Percentiles rank a stretch among this genome's conserved stretches.
phyloP scores from a whole-genome alignment of 345 rosid species.

The Hypericum androsaemum region DNA sequence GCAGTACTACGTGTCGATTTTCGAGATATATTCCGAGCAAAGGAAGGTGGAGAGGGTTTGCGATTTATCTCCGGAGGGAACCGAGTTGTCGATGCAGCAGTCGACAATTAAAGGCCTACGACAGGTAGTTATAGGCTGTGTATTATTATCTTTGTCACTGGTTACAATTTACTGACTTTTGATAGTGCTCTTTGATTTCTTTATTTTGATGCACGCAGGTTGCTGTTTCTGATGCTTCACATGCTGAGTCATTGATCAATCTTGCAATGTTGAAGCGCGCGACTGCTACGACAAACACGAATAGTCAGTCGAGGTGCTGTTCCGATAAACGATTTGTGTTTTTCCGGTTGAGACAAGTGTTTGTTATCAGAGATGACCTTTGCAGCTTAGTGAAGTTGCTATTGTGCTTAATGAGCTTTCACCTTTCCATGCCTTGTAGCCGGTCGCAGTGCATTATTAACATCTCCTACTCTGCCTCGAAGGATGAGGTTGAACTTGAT shows the following conservation, averaged over 20 bases:
- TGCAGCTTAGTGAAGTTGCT: background rate
- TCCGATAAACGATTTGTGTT: background rate
- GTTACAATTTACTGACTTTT: conserved; percentile 2
- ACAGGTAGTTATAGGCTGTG: no score
- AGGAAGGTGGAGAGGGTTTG: conserved; percentile 64
- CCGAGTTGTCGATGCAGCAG: conserved; percentile 57
- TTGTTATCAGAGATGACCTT: no score
- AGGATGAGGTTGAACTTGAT: conserved; percentile 21
- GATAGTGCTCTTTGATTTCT: conserved; percentile 4
- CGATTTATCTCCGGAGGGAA: conserved; percentile 53
- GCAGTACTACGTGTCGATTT: conserved; percentile 51
- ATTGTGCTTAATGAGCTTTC: background rate
- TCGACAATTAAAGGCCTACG: conserved; percentile 58
- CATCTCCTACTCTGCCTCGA: conserved; percentile 28
- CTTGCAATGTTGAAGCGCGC: conserved; percentile 73
- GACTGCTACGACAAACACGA: conserved; percentile 69
- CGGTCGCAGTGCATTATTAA: conserved; percentile 95
- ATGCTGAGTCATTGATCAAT: conserved; percentile 60
- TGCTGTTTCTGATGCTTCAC: conserved; percentile 33
- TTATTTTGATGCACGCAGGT: conserved; percentile 35
- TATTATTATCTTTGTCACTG: background rate
- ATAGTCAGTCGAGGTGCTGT: conserved; percentile 70
- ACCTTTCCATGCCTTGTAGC: conserved; percentile 30
- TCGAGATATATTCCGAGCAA: conserved; percentile 73
- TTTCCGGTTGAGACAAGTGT: background rate